Evolutionary conservation across 1,284 basidiomycete species (phyloP).

Genomic region (Moniliophthora roreri): DNA sequence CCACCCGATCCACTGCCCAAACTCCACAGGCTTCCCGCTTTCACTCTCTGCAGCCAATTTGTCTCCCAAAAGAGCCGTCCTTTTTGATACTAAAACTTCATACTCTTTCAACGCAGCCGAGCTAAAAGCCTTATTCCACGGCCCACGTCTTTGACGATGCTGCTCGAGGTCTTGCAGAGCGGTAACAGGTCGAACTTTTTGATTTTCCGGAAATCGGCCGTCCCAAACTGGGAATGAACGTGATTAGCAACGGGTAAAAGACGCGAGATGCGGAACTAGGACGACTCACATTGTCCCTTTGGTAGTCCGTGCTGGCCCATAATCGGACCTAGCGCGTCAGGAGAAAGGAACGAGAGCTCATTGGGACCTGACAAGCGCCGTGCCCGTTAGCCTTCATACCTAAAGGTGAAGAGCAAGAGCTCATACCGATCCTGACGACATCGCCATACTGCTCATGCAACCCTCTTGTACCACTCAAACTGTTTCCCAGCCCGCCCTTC

Average conservation of each 20-base stretch:
- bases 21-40: slow-evolving; percentile 5
- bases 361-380: slow-evolving; percentile 29
- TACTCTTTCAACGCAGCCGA: slow-evolving; percentile 38
- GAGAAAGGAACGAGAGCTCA: slow-evolving; percentile 31
- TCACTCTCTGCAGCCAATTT: slow-evolving; percentile 19
- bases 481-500: slow-evolving; percentile 18
- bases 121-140: slow-evolving; percentile 43
- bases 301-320: slow-evolving; percentile 31
- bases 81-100: slow-evolving; percentile 29
- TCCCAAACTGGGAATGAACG: slow-evolving; percentile 20
- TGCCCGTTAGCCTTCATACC: neutral
- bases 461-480: slow-evolving; percentile 19
- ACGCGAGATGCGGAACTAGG: neutral
- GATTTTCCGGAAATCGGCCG: slow-evolving; percentile 18
- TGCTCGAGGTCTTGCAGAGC: slow-evolving; percentile 28
- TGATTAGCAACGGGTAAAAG: neutral
- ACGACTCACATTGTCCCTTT: slow-evolving; percentile 28
- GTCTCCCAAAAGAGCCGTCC: slow-evolving; percentile 34
- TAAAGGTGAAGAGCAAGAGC: neutral
- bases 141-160: slow-evolving; percentile 37
- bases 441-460: slow-evolving; percentile 25
- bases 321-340: slow-evolving; percentile 27
- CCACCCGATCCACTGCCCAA: slow-evolving; percentile 33
- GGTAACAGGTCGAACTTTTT: slow-evolving; percentile 25
- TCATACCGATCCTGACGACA: slow-evolving; percentile 21